Base-by-base conservation (phyloP, 2,329 filamentous ascomycete species). In the Whalleya microplaca region DNA sequence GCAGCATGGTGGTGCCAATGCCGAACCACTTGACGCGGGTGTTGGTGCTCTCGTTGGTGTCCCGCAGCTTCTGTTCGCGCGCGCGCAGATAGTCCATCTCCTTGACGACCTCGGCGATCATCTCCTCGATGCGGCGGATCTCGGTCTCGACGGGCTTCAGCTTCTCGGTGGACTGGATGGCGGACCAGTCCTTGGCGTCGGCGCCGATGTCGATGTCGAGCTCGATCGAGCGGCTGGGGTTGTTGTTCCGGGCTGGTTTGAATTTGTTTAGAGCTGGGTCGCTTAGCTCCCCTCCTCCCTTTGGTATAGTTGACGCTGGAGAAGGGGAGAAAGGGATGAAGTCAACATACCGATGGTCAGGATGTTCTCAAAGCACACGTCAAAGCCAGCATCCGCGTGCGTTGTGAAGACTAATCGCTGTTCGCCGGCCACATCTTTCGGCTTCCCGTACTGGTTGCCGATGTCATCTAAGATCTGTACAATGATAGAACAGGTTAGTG, bases 31-130 rank as follows among this genome's bases (percentile, higher is more conserved):
- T 99, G 71, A 99, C 95, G 57, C 95, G 86, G 78, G 90, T 95
- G 79, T 99, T 99, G 65, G 95, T 99, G 82, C 94, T 98, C 88
- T 99, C 95, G 77, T 99, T 99, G 67, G 95, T 99, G 79, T 99
- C 94, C 74, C 95, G 84, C 68, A 99, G 84, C 81, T 92, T 96
- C 84, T 96, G 92, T 82, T 99, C 95, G 68, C 95, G 86, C 41
- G 76, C 69, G 64, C 95, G 86, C 68, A 99, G 85, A 78, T 98
- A 99, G 64, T 98, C 94, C 94, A 99, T 96, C 83, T 98, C 94
- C 62, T 77, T 77, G 47, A 97, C 94, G 63, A 98, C 87, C 79
- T 98, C 94, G 64, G 81, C 83, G 41, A 96, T 90, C 72, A 94
- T 84, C 78, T 97, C 95, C 75, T 96, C 92, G 71, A 98, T 90